These are phyloP conservation scores for Nephelium lappaceum DNA, from an alignment of 345 rosid species.

Conservation along the genomic window DNA sequence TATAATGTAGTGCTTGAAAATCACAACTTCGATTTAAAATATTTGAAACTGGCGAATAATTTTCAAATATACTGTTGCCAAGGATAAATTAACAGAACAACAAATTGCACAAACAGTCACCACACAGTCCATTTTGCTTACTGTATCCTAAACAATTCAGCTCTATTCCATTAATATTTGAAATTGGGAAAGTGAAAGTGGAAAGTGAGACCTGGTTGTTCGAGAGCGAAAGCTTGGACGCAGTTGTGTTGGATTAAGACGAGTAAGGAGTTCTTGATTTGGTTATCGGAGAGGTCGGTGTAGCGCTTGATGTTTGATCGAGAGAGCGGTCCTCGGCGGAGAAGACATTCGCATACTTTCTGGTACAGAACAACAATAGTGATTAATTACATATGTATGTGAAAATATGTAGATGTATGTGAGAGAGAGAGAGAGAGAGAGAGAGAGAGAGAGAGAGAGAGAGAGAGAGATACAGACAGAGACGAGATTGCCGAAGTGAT, in stretches of 20 bases:
- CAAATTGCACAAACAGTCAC: no score
- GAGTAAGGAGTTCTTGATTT: constrained; percentile 65
- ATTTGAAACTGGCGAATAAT: neutral
- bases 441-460: constrained; percentile 49
- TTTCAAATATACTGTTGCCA: neutral
- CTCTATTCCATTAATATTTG: no score
- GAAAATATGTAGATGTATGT: no score
- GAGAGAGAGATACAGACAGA: constrained; percentile 46
- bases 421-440: constrained; percentile 8
- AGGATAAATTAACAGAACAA: no score
- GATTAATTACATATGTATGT: neutral
- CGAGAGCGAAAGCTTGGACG: constrained; percentile 68
- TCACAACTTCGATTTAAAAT: neutral
- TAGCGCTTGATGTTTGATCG: constrained; percentile 47
- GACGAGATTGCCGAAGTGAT: constrained; percentile 79
- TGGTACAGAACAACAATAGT: constrained; percentile 27
- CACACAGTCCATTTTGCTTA: no score
- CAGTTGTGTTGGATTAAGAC: constrained; percentile 88
- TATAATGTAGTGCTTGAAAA: no score
- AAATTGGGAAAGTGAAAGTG: no score
- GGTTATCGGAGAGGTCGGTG: constrained; percentile 42
- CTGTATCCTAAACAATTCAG: no score
- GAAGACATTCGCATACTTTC: constrained; percentile 89
- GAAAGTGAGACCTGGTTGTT: constrained; percentile 36
- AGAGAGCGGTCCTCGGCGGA: constrained; percentile 61